Evolutionary conservation across 2,329 filamentous ascomycete species (phyloP).

Genomic region (Pseudopyricularia cyperi): DNA sequence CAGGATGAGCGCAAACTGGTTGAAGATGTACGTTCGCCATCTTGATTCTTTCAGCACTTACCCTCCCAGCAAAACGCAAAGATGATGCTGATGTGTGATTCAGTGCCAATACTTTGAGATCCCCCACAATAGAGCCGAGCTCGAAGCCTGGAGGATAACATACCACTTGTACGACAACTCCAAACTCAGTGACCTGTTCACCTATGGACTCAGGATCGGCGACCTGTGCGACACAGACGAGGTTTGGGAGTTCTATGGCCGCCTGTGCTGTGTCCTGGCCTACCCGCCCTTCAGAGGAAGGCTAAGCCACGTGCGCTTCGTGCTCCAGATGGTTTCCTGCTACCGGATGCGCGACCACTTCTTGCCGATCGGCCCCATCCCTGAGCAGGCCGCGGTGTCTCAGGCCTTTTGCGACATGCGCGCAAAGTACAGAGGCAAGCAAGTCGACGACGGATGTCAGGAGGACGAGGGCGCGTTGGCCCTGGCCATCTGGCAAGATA

Average conservation of each 20-base stretch:
- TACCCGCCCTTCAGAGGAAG: not conserved
- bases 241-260: not conserved
- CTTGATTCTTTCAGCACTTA: not conserved
- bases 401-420: not conserved
- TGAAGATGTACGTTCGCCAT: not conserved
- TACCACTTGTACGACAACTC: not conserved
- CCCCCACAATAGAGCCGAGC: not conserved
- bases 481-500: not conserved
- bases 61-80: no score
- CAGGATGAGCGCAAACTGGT: not conserved
- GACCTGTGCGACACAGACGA: no score
- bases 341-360: not conserved
- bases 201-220: not conserved
- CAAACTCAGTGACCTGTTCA: not conserved
- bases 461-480: not conserved
- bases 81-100: not conserved
- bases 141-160: not conserved
- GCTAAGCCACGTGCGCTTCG: not conserved
- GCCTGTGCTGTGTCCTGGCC: not conserved
- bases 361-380: not conserved
- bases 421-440: not conserved
- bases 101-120: not conserved
- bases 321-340: not conserved
- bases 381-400: not conserved
- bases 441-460: not conserved